Evolutionary conservation across 2,329 filamentous ascomycete species (phyloP).

Genomic region (Alternaria metachromatica): DNA sequence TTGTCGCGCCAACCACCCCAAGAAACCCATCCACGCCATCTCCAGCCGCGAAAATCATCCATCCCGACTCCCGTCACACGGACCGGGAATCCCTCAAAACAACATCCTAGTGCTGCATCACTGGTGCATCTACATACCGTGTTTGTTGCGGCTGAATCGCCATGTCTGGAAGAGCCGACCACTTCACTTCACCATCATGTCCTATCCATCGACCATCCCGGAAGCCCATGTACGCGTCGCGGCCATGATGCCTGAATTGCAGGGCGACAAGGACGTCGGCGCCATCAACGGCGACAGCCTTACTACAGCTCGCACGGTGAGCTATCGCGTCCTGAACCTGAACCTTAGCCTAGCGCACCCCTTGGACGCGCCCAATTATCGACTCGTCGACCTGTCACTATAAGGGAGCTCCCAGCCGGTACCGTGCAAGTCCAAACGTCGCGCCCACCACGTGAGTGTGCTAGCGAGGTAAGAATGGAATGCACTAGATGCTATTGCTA

Average conservation of each 20-base stretch:
- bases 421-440: background rate
- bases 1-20: slow-evolving; percentile 16
- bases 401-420: background rate
- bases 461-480: background rate
- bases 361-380: background rate
- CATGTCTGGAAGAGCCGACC: background rate
- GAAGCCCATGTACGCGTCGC: background rate
- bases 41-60: slow-evolving; percentile 22
- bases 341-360: slow-evolving; percentile 4
- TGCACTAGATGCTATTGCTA: background rate
- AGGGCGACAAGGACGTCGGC: slow-evolving; percentile 6
- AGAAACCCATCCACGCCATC: background rate
- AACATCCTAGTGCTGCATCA: background rate
- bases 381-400: background rate
- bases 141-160: background rate
- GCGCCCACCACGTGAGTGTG: background rate
- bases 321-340: background rate
- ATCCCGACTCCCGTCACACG: slow-evolving; percentile 20
- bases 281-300: background rate
- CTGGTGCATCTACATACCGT: background rate
- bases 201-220: background rate
- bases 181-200: background rate
- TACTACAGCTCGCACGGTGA: slow-evolving; percentile 9
- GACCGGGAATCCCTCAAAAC: background rate
- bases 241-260: background rate